Evolutionary conservation across 2,329 filamentous ascomycete genomes (phyloP).

Genomic region (Domatiomyces catenatus): DNA sequence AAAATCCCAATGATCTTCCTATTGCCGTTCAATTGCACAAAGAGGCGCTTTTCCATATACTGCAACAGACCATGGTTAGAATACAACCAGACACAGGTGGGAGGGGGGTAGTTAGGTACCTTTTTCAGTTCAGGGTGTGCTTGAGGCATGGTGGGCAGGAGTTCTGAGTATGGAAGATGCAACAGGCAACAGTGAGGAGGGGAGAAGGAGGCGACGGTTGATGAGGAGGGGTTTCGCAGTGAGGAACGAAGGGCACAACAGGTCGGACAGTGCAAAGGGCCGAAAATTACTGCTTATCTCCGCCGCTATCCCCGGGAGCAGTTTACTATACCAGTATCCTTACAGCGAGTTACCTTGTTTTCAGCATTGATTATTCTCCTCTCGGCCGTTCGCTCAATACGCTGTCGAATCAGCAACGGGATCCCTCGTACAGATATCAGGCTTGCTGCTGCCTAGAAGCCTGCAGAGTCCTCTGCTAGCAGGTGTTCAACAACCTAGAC

Average conservation of each 20-base stretch:
- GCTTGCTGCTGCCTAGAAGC: no score
- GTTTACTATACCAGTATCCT: neutral
- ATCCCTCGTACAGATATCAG: no score
- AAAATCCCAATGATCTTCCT: slow-evolving; percentile 91
- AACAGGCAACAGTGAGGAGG: slow-evolving; percentile 1
- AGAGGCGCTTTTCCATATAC: slow-evolving; percentile 99
- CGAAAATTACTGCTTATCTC: neutral
- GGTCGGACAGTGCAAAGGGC: neutral
- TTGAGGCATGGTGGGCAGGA: slow-evolving; percentile 66
- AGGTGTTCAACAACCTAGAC: no score
- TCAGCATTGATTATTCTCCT: neutral
- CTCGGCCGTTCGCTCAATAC: no score
- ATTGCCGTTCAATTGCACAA: slow-evolving; percentile 94
- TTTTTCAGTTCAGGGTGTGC: slow-evolving; percentile 98
- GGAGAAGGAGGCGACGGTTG: slow-evolving; percentile 13
- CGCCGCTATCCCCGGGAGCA: neutral
- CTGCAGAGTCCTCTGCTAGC: no score
- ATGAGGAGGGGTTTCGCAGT: neutral
- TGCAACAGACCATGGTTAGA: slow-evolving; percentile 26
- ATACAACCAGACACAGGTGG: slow-evolving; percentile 1
- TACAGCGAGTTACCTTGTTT: neutral
- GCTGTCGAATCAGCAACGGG: no score
- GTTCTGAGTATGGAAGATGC: slow-evolving; percentile 6
- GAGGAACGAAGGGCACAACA: neutral
- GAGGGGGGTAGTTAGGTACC: slow-evolving; percentile 40